Evolutionary conservation across 176 grass and related monocot species (phyloP), one percentile per base, ranked within the genome.

Genomic region (Poa annua): DNA sequence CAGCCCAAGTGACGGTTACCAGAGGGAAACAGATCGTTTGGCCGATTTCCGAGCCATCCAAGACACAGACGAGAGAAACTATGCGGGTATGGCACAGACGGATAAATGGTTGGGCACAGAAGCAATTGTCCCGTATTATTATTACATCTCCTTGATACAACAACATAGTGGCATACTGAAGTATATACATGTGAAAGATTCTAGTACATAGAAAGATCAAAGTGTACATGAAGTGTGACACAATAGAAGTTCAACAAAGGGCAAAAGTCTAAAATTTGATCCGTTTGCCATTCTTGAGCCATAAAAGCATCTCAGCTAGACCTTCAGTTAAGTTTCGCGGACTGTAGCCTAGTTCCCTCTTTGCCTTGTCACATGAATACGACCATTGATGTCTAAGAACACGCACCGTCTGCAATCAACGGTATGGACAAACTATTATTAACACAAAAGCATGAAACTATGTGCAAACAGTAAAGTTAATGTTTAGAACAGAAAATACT

Each of bases 321-420:
- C 96, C 91, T 88, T 98, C 93, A 21, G 83, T 91, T 68, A 99
- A 90, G 85, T 90, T 92, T 84, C 93, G 92, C 0, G 93, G 93
- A 48, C 21, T 89, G 53, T 93, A 99, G 24, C 68, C 88, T 65
- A 96, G 89, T 56, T 99, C 92, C 29, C 32, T 81, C 66, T 85
- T 93, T 4, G 93, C 93, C 77, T 93, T 96, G 2, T 95, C 91
- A 19, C 89, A 96, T 15, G 96, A 99, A 86, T 96, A 99, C 53
- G 91, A 83, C 96, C 96, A 96, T 88, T 99, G 90, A 84, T 86
- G 90, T 83, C 83, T 87, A 76, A 98, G 52, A 49, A 93, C 91
- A 63, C 66, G 69, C 20, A 99, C 96, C 5, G 87, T 75, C 96
- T 99, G 91, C 81, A 92, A 78, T 32, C 36, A 19, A 68, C 55